Evolutionary conservation across 1,284 basidiomycete species (phyloP), one percentile per base, ranked within the genome.

Genomic region (Violaceomyces palustris): DNA sequence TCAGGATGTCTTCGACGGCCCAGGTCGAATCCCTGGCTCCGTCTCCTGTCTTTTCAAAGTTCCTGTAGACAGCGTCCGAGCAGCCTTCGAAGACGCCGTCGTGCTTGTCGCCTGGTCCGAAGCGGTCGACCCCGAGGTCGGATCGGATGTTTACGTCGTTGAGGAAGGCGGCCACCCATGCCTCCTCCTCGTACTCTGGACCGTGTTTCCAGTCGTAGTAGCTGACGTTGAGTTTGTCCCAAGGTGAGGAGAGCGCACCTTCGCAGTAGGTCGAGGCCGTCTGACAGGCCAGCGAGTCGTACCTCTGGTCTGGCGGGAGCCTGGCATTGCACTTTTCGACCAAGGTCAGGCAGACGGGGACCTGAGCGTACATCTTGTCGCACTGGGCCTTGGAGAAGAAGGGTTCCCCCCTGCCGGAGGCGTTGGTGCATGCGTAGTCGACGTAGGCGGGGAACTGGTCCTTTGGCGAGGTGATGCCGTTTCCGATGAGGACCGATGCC

Each of bases 41-140:
- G 36, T 73, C 70, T 24, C 69, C 70, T 1, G 67, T 69, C 37
- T 57, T 58, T 9, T 43, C 63, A 55, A 72, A 73, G 30, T 67
- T 47, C 3, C 38, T 45, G 30, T 50, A 65, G 11, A 73, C 69
- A 6, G 39, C 34, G 38, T 73, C 70, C 8, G 67, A 69, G 45
- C 70, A 73, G 12, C 64, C 67, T 8, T 57, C 50, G 28, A 69
- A 73, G n/a, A 42, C 44, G 21, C 70, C 70, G 31, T 68, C 63
- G 39, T 64, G 67, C 15, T 55, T 42, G 35, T 72, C 70, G 4
- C 69, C 70, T 0, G 65, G 50, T 4, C 63, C 62, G 15, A 35
- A 50, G 10, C 29, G 32, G 33, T 73, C 70, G 28, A 73, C 53
- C 5, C 69, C 70, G 3, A 73, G 46, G 3, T 49, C 56, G 1